Evolutionary conservation across 495 filamentous ascomycete genomes (phyloP).

Genomic region (Extremus antarcticus): DNA sequence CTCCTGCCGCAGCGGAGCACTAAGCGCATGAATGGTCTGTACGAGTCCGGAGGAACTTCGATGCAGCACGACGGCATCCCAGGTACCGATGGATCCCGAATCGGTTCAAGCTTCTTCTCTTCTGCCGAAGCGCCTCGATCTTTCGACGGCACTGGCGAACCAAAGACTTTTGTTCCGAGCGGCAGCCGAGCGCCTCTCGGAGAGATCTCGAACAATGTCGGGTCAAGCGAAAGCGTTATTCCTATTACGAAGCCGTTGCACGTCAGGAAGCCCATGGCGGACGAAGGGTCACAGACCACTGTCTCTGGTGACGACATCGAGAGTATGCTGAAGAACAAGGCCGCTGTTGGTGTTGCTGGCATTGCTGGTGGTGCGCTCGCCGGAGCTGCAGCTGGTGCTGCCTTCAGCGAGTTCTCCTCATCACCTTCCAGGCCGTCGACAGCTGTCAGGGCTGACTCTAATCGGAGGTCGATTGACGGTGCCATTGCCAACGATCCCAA

Average conservation of each 20-base stretch:
- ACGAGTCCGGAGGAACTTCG: not conserved
- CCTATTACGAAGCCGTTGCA: slow-evolving; percentile 9
- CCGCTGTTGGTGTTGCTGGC: not conserved
- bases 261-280: slow-evolving; percentile 16
- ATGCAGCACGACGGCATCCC: slow-evolving; percentile 1
- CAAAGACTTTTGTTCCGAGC: not conserved
- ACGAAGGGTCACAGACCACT: slow-evolving; percentile 31
- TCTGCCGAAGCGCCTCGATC: slow-evolving; percentile 2
- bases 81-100: slow-evolving; percentile 9
- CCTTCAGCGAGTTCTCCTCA: not conserved
- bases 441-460: not conserved
- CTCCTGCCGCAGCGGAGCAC: slow-evolving; percentile 14
- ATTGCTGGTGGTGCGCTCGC: not conserved
- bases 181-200: not conserved
- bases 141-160: not conserved
- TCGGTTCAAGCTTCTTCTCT: slow-evolving; percentile 15
- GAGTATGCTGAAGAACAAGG: slow-evolving; percentile 21
- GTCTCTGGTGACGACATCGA: slow-evolving; percentile 31
- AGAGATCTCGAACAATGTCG: not conserved
- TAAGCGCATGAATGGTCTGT: slow-evolving; percentile 5
- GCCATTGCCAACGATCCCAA: slow-evolving; percentile 16
- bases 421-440: not conserved
- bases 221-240: slow-evolving; percentile 1
- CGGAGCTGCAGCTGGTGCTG: not conserved
- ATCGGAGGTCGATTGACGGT: slow-evolving; percentile 7